Evolutionary conservation across 2,329 filamentous ascomycete species (phyloP).

Genomic region (Thelonectria rubi): DNA sequence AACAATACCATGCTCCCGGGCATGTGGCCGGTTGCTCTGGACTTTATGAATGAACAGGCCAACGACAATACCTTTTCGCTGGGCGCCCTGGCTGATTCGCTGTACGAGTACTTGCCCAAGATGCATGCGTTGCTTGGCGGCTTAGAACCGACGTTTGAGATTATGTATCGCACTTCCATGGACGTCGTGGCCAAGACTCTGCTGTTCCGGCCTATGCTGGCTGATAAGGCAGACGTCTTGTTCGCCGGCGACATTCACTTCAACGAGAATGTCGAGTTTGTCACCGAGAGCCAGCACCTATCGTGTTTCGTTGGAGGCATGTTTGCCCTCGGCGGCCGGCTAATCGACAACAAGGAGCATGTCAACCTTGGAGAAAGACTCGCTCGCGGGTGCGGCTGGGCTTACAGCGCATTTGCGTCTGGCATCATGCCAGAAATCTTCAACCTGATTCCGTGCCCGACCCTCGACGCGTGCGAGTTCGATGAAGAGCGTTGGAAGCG

Average conservation of each 20-base stretch:
- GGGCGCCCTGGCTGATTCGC: conserved; percentile 64
- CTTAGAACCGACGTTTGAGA: conserved; percentile 65
- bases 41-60: conserved; percentile 65
- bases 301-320: conserved; percentile 75
- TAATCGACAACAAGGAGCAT: conserved; percentile 61
- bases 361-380: conserved; percentile 59
- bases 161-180: conserved; percentile 72
- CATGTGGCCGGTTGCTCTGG: conserved; percentile 76
- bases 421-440: conserved; percentile 69
- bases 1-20: conserved; percentile 76
- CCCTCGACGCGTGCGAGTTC: conserved; percentile 44
- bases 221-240: conserved; percentile 68
- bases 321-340: conserved; percentile 69
- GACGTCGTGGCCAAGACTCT: conserved; percentile 69
- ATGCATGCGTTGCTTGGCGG: conserved; percentile 74
- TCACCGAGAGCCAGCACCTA: conserved; percentile 60
- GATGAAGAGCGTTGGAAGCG: conserved; percentile 44
- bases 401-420: conserved; percentile 61
- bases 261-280: conserved; percentile 36
- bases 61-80: conserved; percentile 57
- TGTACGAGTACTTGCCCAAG: conserved; percentile 71
- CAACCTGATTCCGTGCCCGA: conserved; percentile 55
- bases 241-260: conserved; percentile 46
- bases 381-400: conserved; percentile 65
- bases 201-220: conserved; percentile 75